Evolutionary conservation across 257 asterid genomes (phyloP).

Genomic region (Nicotiana tabacum): DNA sequence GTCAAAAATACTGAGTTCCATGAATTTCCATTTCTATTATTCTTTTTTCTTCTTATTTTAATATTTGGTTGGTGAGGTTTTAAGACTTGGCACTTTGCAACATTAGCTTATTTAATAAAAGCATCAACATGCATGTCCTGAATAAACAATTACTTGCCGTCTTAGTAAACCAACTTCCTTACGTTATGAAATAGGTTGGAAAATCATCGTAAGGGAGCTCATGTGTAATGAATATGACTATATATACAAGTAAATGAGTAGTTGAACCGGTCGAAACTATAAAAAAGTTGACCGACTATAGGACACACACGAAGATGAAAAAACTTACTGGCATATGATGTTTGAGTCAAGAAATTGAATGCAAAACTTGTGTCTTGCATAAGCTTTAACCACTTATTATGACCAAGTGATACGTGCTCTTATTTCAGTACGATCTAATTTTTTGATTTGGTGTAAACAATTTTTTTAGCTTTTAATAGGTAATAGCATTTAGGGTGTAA

Average conservation of each 20-base stretch:
- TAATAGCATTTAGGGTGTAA: too few species aligned
- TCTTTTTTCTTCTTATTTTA: neutral
- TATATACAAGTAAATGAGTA: too few species aligned
- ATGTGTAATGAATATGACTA: too few species aligned
- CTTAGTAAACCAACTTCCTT: neutral
- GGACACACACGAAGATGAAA: too few species aligned
- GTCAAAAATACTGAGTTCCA: too few species aligned
- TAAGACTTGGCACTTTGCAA: neutral
- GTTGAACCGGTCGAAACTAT: too few species aligned
- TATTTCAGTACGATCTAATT: too few species aligned
- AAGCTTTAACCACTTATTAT: neutral
- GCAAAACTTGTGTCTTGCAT: neutral
- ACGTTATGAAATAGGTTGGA: neutral
- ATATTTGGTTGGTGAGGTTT: neutral
- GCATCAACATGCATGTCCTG: neutral
- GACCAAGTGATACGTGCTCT: neutral
- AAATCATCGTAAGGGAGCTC: neutral
- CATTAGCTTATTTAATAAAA: neutral
- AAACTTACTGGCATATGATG: too few species aligned
- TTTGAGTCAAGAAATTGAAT: too few species aligned
- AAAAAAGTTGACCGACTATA: too few species aligned
- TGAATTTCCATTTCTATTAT: neutral
- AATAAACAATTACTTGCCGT: neutral
- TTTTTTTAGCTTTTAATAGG: too few species aligned
- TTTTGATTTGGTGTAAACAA: too few species aligned